These are phyloP conservation scores for Lactarius vividus DNA, from an alignment of 768 basidiomycete species.

Conservation along the genomic window DNA sequence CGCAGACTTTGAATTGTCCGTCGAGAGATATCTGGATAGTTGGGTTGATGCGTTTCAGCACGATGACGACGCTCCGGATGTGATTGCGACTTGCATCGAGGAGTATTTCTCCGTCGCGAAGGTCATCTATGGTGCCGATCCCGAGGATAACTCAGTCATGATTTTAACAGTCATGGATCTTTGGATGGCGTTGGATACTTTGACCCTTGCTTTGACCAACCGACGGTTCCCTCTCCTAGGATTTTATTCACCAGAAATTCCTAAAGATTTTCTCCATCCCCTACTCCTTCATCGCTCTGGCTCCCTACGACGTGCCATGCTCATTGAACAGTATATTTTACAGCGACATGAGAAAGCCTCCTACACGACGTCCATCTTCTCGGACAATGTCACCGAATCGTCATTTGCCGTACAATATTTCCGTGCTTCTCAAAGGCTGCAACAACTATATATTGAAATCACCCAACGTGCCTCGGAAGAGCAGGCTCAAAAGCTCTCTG, in stretches of 20 bases:
- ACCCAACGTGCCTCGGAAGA: not conserved
- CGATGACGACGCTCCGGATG: not conserved
- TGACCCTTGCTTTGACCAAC: rapidly evolving
- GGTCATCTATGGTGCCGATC: not conserved
- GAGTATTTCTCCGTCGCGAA: slow-evolving; percentile 1
- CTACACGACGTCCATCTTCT: not conserved
- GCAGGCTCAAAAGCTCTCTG: not conserved
- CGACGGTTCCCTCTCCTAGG: not conserved
- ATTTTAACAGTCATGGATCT: slow-evolving; percentile 39
- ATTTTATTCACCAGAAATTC: not conserved
- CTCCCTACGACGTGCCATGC: not conserved
- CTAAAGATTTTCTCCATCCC: not conserved
- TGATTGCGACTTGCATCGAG: not conserved
- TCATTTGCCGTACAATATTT: not conserved
- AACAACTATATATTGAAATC: not conserved
- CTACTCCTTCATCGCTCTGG: not conserved
- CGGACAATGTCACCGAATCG: not conserved
- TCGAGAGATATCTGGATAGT: not conserved
- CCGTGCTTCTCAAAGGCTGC: not conserved
- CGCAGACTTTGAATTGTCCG: not conserved
- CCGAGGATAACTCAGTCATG: slow-evolving; percentile 7
- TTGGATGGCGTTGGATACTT: slow-evolving; percentile 39
- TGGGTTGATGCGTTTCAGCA: not conserved
- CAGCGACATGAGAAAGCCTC: not conserved
- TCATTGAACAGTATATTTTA: not conserved